These are phyloP conservation scores for Niebla homalea DNA, from an alignment of 495 filamentous ascomycete species.

Conservation along the genomic window DNA sequence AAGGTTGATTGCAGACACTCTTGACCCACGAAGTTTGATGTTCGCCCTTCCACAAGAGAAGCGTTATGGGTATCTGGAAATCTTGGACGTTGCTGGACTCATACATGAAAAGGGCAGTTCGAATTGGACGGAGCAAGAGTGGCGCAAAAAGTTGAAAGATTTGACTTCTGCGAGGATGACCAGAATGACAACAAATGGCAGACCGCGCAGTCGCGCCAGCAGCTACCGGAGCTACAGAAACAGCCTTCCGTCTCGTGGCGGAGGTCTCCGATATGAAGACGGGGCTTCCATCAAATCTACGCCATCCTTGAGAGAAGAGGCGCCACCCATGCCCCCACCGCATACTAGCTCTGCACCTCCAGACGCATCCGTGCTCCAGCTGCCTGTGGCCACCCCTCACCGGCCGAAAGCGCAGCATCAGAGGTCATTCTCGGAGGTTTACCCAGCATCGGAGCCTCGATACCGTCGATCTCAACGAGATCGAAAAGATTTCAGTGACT, in stretches of 20 bases:
- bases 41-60: slow-evolving; percentile 89
- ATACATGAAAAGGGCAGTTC: slow-evolving; percentile 65
- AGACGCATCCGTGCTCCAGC: slow-evolving; percentile 30
- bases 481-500: slow-evolving; percentile 21
- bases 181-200: slow-evolving; percentile 22
- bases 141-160: slow-evolving; percentile 81
- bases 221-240: slow-evolving; percentile 50
- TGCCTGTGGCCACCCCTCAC: slow-evolving; percentile 13
- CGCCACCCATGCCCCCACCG: slow-evolving; percentile 14
- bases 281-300: slow-evolving; percentile 43
- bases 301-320: slow-evolving; percentile 32
- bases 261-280: slow-evolving; percentile 52
- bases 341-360: slow-evolving; percentile 27
- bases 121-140: slow-evolving; percentile 78
- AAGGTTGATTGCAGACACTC: slow-evolving; percentile 71
- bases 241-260: slow-evolving; percentile 44
- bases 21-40: slow-evolving; percentile 85
- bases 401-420: slow-evolving; percentile 24
- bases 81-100: slow-evolving; percentile 66
- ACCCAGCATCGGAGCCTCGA: slow-evolving; percentile 22
- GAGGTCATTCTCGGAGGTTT: slow-evolving; percentile 20
- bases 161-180: slow-evolving; percentile 70
- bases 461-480: slow-evolving; percentile 32
- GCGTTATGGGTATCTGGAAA: slow-evolving; percentile 82
- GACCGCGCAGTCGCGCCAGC: slow-evolving; percentile 46